Evolutionary conservation across 352 stramenopile genomes (phyloP), one percentile per base, ranked within the genome.

Genomic region (Globisporangium sylvaticum): DNA sequence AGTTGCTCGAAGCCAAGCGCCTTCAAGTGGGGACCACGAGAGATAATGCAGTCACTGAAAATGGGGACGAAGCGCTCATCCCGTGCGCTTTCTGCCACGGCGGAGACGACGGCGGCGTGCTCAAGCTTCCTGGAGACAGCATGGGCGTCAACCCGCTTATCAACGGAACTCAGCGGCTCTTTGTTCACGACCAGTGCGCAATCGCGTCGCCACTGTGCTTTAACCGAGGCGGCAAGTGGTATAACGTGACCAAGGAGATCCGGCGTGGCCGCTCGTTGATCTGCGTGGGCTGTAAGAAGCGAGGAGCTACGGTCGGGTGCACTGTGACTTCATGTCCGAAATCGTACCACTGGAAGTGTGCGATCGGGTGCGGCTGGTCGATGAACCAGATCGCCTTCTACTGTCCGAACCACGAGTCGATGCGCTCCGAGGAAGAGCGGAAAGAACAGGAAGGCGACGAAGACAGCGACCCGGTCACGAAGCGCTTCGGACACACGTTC

Each of bases 331-430:
- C 76, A 46, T 94, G 85, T 65, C 76, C 73, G 18, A 88, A 78
- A 59, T 93, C 84, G 29, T 94, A 92, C 59, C 87, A 94, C 58
- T 94, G 87, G 87, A 91, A 89, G 59, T 94, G 87, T 69, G 87
- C 87, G 24, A 82, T 94, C 32, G 71, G 67, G 20, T 83, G 74
- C 12, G 87, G 87, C 2, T 94, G 83, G 83, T 82, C 78, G 2
- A 71, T 91, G 29, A 83, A 90, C 57, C 81, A 91, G 65, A 89
- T 94, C 55, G 83, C 94, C 29, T 94, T 96, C 64, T 94, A 90
- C 46, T 96, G 88, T 34, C 82, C 84, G 20, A 75, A 78, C 0
- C 86, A 94, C 46, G 72, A 83, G 56, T 71, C 68, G 0, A 52
- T 77, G 39, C 79, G 69, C 3, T 66, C 69, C 2, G 66, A 79